Percentiles rank a stretch among this genome's conserved stretches.
Evolutionary conservation across 148 eudicot genomes (phyloP).

Genomic region (Rhododendron henanense): DNA sequence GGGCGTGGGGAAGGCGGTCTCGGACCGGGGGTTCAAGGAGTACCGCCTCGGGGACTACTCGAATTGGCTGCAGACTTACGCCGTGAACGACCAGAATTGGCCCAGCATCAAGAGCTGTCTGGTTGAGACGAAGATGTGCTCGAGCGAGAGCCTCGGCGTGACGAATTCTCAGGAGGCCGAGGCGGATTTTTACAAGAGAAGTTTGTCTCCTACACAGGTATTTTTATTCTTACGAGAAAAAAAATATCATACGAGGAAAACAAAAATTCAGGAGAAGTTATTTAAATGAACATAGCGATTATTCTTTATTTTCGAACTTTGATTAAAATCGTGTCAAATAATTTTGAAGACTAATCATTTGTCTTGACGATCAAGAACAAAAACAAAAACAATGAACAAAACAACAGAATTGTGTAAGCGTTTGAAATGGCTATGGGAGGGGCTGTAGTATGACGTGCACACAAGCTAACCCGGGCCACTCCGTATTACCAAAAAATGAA

Average conservation of each 20-base stretch:
- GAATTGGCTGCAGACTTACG: slow-evolving; percentile 35
- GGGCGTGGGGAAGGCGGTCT: slow-evolving; percentile 20
- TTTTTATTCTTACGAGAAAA: background rate
- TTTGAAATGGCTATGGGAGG: too few relatives aligned
- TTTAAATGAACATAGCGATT: background rate
- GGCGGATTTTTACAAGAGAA: background rate
- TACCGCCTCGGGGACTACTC: slow-evolving; percentile 35
- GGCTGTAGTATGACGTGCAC: too few relatives aligned
- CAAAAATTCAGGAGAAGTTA: too few relatives aligned
- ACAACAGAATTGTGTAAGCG: too few relatives aligned
- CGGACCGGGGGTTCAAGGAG: slow-evolving; percentile 20
- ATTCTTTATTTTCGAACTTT: too few relatives aligned
- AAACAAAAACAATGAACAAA: too few relatives aligned
- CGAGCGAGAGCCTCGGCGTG: background rate
- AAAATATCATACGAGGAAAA: background rate
- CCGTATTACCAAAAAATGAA: too few relatives aligned
- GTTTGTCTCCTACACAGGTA: slow-evolving; percentile 11
- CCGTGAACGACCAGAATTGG: slow-evolving; percentile 28
- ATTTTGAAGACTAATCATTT: too few relatives aligned
- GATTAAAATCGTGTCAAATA: too few relatives aligned
- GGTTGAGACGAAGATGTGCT: slow-evolving; percentile 22
- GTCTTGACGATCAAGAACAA: too few relatives aligned
- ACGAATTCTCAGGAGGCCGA: background rate
- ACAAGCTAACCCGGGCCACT: fast-evolving
- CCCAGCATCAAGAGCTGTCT: slow-evolving; percentile 29